phyloP scores from a whole-genome alignment of 1,139 yeast species.

The Yamadazyma atmosphaerica region DNA sequence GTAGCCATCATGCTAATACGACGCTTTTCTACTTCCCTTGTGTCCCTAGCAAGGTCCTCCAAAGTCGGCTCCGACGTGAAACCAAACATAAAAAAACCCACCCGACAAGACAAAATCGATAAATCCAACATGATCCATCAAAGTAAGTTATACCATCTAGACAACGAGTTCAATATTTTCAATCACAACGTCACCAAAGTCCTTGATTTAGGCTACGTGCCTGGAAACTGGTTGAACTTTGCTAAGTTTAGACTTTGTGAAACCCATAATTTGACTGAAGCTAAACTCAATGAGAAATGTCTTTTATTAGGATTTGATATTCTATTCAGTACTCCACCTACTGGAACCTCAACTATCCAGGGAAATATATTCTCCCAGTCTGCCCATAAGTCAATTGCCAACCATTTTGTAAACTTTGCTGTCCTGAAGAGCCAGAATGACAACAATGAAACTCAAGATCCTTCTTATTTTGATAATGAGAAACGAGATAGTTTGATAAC shows the following conservation, averaged over 20 bases:
- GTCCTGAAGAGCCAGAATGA: constrained; percentile 14
- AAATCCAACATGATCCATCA: constrained; percentile 24
- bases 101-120: constrained; percentile 28
- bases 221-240: constrained; percentile 95
- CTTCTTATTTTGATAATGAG: constrained; percentile 30
- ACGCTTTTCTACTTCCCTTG: neutral
- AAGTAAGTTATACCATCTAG: constrained; percentile 28
- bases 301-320: constrained; percentile 83
- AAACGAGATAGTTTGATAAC: constrained; percentile 22
- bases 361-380: constrained; percentile 75
- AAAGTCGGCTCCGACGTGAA: constrained; percentile 4
- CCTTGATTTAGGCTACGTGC: constrained; percentile 73
- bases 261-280: constrained; percentile 36
- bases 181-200: constrained; percentile 27
- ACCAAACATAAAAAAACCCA: constrained; percentile 6
- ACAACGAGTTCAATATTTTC: constrained; percentile 29
- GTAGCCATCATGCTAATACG: no score
- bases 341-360: constrained; percentile 77
- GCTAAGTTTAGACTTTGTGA: constrained; percentile 41
- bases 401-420: constrained; percentile 52
- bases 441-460: no score
- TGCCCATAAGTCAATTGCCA: constrained; percentile 62
- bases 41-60: constrained; percentile 1
- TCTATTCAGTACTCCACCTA: constrained; percentile 74
- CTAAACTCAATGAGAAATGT: constrained; percentile 57